Base-by-base conservation (phyloP, 805 yeast genomes). In the Sugiyamaella chiloensis region DNA sequence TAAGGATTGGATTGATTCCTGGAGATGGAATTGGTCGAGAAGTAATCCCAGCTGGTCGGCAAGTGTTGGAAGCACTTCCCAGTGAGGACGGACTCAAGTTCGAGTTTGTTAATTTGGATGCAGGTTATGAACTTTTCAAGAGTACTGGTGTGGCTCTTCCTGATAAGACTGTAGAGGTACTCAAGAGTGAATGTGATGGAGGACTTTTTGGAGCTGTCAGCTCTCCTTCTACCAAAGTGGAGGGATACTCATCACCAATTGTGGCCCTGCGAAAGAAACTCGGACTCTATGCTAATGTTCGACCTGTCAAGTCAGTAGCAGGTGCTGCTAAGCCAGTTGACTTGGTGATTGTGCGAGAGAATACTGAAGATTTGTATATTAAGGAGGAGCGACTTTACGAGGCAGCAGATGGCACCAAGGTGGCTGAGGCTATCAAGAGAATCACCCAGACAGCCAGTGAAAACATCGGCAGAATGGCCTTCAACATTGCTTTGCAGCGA, bases 1-100 rank as follows among this genome's bases (percentile, higher is more conserved):
- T 55, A 23, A 43, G 42, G 35, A 55, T 57, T 36, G 60, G 87
- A 51, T 76, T 93, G 63, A 90, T 93, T 59, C 96, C 99, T 44
- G 99, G 99, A 65, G 99, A 93, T 67, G 99, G 99, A 56, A 93
- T 93, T 59, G 99, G 99, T 47, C 81, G 85, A 62, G 99, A 93
- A 71, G 99, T 93, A 40, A 90, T 93, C 52, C 99, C 99, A 42
- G 70, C 98, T 37, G 99, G 99, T 59, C 79, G 80, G 58, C 86
- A 87, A 54, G 79, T 93, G 24, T 75, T 93, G 58, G 91, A 91
- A 69, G 83, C 81, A 52, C 78, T 93, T 50, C 89, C 91, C 37
- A 72, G 77, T 50, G 58, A 56, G 44, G 85, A 75, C 60, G 90
- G 85, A 35, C 76, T 93, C 56, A 74, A 79, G 47, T 93, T 93